Base-by-base conservation (phyloP, 2,329 filamentous ascomycete genomes). In the Trichothecium sympodiale region DNA sequence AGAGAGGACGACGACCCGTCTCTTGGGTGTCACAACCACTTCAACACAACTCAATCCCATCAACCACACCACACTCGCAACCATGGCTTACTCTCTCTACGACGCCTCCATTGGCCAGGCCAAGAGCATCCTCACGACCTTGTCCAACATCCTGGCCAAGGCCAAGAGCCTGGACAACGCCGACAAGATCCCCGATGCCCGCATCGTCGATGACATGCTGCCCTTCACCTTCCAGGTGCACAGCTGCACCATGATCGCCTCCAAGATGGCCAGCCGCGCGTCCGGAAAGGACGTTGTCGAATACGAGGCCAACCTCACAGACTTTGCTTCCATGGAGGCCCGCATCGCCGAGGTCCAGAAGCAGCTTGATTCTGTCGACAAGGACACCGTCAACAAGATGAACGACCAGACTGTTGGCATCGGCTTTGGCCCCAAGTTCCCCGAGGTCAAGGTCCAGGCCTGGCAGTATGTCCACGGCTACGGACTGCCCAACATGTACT, bases 401-500 rank as follows among this genome's bases (percentile, higher is more conserved):
- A 44, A 41, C 34, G 42, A 38, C 13, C 48, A 52, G 28, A 41
- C 31, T 4, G 48, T 62, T n/a, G 38, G 42, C 15, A 34, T 60
- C 4, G 48, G 43, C 3, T n/a, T 61, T 5, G 59, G 57, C 2
- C 44, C 49, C 14, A 41, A 43, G 26, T 53, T 49, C 40, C 41
- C 35, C n/a, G 47, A 35, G n/a, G 37, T 17, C 16, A 18, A 39
- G 29, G 14, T 39, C 23, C 27, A 47, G 29, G 36, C 57, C 33
- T 38, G 43, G 26, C 49, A 44, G 33, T 80, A 73, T 48, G 47
- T 71, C 16, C 48, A 55, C 29, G 55, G 55, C 3, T 74, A 66
- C 51, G 62, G 56, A 4, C 37, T 76, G 30, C 75, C 77, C 16
- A 79, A 81, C 47, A 54, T 80, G 45, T 79, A 65, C 58, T 83